Base-by-base conservation (phyloP, 257 asterid genomes). In the Scutellaria baicalensis region DNA sequence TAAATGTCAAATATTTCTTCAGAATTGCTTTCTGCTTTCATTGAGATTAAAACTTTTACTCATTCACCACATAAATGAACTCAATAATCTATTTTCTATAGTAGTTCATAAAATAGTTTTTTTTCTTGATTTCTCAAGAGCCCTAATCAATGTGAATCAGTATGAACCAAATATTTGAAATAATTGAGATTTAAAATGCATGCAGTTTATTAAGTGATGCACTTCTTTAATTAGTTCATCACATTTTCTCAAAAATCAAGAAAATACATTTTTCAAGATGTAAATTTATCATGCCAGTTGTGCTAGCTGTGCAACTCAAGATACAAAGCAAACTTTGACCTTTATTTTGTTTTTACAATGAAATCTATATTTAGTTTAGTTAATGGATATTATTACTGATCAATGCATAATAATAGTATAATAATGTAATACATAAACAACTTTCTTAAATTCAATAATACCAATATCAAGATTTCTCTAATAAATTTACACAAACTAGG, bases 251-350 rank as follows among this genome's bases (percentile, higher is more conserved):
- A 35, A 6, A 10, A 48, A 35, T 35, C 60, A 31, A 66, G 71
- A 66, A 49, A 48, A 66, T 31, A 49, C 71, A 66, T 55, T 5
- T 67, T 51, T 51, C 51, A 51, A 67, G 43, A 21, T 51, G 44
- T 23, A 27, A 8, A 20, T 20, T 20, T 42, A 9, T 45, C 59
- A 64, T 47, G 56, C 59, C 70, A 64, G 55, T 62, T 43, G 68
- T 62, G 54, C 16, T 48, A 48, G 21, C 68, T 64, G 33, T 64
- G 59, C 59, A 64, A 47, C 17, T 48, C 70, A 64, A 64, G 44
- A 27, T 16, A 27, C 16, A 23, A 1, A 27, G 33, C 42, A 18
- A 61, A 43, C 38, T 43, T 64, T 64, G 23, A 64, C 57, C 56
- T 64, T 10, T 45, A 44, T 64, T 44, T 64, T 27, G 33, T 27